Conservation (phyloP, 345 rosid species). For the Cardiospermum halicacabum region DNA sequence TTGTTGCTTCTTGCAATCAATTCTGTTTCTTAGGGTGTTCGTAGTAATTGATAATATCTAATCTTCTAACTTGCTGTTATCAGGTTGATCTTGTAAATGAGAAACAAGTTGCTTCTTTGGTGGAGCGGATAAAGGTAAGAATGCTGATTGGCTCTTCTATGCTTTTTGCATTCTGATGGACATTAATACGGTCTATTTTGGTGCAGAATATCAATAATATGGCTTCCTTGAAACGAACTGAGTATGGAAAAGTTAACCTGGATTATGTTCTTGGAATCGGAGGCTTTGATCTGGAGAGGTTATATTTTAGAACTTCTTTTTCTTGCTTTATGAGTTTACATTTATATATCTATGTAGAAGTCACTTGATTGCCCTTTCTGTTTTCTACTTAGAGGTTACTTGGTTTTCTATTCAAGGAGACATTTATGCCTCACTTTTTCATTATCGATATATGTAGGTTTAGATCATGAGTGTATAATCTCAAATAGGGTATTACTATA, state of each 20-base stretch:
- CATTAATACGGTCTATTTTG: conserved; percentile 12
- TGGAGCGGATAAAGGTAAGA: conserved; percentile 68
- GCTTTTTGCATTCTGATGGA: conserved; percentile 10
- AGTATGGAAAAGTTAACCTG: conserved; percentile 86
- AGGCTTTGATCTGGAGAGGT: conserved; percentile 98
- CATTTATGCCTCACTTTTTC: background rate
- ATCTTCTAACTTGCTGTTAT: conserved; percentile 22
- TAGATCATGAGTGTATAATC: background rate
- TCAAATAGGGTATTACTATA: background rate
- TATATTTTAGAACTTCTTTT: conserved; percentile 19
- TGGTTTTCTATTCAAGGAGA: background rate
- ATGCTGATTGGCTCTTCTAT: conserved; percentile 5
- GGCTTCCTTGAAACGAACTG: conserved; percentile 73
- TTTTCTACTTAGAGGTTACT: background rate
- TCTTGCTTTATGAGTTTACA: conserved; percentile 11
- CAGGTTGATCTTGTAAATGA: conserved; percentile 90
- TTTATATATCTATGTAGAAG: background rate
- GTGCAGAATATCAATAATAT: conserved; percentile 67
- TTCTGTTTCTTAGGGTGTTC: too few relatives aligned
- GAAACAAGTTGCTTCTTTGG: conserved; percentile 52
- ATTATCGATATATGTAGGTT: background rate
- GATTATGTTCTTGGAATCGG: conserved; percentile 97
- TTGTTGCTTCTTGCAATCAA: conserved; percentile 2
- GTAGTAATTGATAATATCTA: too few relatives aligned
- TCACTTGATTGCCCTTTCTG: background rate